Conservation (phyloP, 2,329 filamentous ascomycete genomes). For the Aspergillus bombycis region DNA sequence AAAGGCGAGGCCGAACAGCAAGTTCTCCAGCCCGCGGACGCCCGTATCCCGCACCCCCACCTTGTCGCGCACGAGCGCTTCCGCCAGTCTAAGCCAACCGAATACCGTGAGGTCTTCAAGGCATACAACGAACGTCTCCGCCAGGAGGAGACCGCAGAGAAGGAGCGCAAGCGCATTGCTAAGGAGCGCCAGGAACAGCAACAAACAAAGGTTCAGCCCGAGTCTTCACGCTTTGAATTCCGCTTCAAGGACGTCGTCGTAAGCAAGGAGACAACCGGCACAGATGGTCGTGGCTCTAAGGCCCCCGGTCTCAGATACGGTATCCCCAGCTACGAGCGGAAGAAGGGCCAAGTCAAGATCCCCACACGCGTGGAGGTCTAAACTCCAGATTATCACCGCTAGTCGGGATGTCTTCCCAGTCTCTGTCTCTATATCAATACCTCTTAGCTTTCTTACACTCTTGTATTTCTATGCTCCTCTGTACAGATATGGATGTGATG, state of each 20-base stretch:
- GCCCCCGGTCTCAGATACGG: constrained; percentile 65
- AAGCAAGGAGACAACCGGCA: constrained; percentile 58
- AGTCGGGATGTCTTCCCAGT: not conserved
- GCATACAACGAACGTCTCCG: constrained; percentile 50
- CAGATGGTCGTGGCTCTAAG: constrained; percentile 55
- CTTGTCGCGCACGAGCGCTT: constrained; percentile 56
- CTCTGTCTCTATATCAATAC: constrained; percentile 70
- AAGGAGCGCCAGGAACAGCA: constrained; percentile 49
- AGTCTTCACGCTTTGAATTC: constrained; percentile 61
- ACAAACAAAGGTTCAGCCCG: constrained; percentile 47
- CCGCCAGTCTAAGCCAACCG: constrained; percentile 38
- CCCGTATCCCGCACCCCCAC: constrained; percentile 66
- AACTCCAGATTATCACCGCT: constrained; percentile 8
- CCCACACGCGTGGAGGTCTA: constrained; percentile 60
- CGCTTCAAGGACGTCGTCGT: constrained; percentile 59
- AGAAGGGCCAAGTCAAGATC: constrained; percentile 66
- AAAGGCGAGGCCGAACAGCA: constrained; percentile 48
- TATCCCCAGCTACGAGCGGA: constrained; percentile 63
- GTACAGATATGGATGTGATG: constrained; percentile 3
- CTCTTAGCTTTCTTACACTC: not conserved
- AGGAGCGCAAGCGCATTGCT: constrained; percentile 42
- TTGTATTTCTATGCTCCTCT: constrained; percentile 8
- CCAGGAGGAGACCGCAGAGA: constrained; percentile 41
- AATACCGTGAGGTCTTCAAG: constrained; percentile 35
- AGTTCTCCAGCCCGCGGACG: constrained; percentile 63